Base-by-base conservation (phyloP, 2,329 filamentous ascomycete genomes). In the Thermoascus crustaceus region DNA sequence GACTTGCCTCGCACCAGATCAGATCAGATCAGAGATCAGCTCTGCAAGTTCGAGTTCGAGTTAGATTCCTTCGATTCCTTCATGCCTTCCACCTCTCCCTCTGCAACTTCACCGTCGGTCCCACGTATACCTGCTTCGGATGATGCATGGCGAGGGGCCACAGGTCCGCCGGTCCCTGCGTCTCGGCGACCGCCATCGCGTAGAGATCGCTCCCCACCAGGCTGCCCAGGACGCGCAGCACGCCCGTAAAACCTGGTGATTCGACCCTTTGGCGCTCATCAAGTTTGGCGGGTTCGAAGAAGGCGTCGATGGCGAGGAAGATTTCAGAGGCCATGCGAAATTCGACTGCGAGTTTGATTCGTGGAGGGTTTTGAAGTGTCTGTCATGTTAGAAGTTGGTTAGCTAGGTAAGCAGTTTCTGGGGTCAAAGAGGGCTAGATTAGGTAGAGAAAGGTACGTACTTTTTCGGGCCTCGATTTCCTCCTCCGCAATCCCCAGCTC, bases 141-240 rank as follows among this genome's bases (percentile, higher is more conserved):
- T 55, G 51, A 6, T 48, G 38, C 23, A 49, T 47, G 17, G 53
- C 53, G 7, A 55, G 35, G 9, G 50, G 52, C 52, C 52, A 58
- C 23, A 53, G 16, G 11, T 52, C 44, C 30, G 43, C 39, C 3
- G 54, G 26, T 4, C 18, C 7, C 7, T 37, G 35, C 2, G 40
- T 33, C 25, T 51, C 41, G 8, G 46, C 32, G 6, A 32, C 14
- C 1, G 47, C 24, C 30, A 46, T 27, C 1, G 51, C 46, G 23
- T 44, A 53, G 2, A 58, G 29, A 25, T 58, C 54, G 9, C 47
- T 43, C 51, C 54, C 57, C 7, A 58, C 31, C 4, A 58, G 38
- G 16, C 44, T 54, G 11, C 50, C 51, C 8, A 51, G 41, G 14
- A 58, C 47, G 6, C 52, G 52, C 44, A 58, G 46, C 13, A 47